Conservation (phyloP, 2,329 filamentous ascomycete genomes). For the Pseudogymnoascus sp. region DNA sequence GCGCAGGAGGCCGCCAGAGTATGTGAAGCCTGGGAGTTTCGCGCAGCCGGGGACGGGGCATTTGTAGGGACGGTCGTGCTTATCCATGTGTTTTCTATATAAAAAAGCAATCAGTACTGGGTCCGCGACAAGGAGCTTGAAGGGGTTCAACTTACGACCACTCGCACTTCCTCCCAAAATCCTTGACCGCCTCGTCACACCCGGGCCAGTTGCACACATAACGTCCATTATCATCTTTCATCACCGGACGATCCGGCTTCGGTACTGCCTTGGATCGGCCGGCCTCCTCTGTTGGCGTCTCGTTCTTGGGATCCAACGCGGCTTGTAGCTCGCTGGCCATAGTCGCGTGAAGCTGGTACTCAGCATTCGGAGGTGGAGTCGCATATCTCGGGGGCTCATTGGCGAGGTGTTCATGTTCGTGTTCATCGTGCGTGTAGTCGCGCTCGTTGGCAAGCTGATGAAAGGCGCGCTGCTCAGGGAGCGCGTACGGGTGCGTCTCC, state of each 20-base stretch:
- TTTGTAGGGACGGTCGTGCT: constrained; percentile 88
- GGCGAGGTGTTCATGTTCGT: constrained; percentile 22
- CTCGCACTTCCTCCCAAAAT: constrained; percentile 79
- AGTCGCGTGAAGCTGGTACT: constrained; percentile 20
- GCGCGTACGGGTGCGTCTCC: constrained; percentile 3
- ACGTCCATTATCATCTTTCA: constrained; percentile 63
- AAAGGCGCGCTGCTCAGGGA: constrained; percentile 8
- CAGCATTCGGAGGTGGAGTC: constrained; percentile 17
- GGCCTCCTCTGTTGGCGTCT: constrained; percentile 25
- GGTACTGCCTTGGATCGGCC: constrained; percentile 42
- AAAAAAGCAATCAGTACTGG: not conserved
- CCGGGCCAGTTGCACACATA: constrained; percentile 66
- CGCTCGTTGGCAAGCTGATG: constrained; percentile 11
- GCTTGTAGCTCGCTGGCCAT: constrained; percentile 15
- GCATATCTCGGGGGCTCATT: constrained; percentile 25
- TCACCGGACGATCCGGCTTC: constrained; percentile 50
- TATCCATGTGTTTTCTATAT: constrained; percentile 91
- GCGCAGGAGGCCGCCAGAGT: constrained; percentile 79
- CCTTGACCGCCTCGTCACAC: constrained; percentile 56
- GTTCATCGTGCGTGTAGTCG: constrained; percentile 11
- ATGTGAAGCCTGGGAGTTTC: constrained; percentile 89
- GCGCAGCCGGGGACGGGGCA: constrained; percentile 77
- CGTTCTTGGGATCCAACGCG: constrained; percentile 22
- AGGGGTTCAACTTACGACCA: constrained; percentile 71
- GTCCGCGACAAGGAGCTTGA: not conserved